Percentiles rank a stretch among this genome's conserved stretches.
Conservation (phyloP, 208 protist species). For the Acanthamoeba royreba region DNA sequence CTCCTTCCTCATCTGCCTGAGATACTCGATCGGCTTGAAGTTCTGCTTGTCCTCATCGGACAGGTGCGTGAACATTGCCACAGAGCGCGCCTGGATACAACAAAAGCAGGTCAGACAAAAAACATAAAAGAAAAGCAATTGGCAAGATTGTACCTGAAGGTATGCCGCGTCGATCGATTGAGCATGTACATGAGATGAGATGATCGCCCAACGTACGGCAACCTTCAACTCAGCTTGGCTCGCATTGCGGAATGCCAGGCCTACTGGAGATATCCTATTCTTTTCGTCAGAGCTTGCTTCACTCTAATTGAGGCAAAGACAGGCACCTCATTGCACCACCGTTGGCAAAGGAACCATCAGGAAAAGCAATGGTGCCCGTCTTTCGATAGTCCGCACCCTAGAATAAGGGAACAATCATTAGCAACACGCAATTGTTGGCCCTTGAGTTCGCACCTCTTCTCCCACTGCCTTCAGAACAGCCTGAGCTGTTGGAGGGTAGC, state of each 20-base stretch:
- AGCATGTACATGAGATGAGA: not conserved
- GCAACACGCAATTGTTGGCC: not conserved
- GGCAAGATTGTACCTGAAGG: not conserved
- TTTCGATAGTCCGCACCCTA: not conserved
- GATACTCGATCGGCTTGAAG: not conserved
- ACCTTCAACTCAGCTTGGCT: not conserved
- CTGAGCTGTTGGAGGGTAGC: not conserved
- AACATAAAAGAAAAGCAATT: not conserved
- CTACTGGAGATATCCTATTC: not conserved
- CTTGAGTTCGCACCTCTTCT: not conserved
- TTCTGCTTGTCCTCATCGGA: not conserved
- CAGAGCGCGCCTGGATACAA: not conserved
- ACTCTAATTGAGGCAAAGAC: too few species aligned
- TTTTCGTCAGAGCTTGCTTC: too few species aligned
- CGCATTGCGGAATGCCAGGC: not conserved
- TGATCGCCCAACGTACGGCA: not conserved
- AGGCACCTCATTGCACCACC: not conserved
- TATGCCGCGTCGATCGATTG: not conserved
- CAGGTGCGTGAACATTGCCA: not conserved
- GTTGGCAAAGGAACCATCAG: not conserved
- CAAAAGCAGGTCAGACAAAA: not conserved
- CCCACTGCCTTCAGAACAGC: not conserved
- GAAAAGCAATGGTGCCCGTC: not conserved
- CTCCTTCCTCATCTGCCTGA: not conserved
- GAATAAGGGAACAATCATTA: not conserved